A percentile compares a stretch with the other conserved stretches of the same genome.
Evolutionary conservation across 192 early-diverging fungal genomes (phyloP).

Genomic region (Pecoramyces ruminantium): DNA sequence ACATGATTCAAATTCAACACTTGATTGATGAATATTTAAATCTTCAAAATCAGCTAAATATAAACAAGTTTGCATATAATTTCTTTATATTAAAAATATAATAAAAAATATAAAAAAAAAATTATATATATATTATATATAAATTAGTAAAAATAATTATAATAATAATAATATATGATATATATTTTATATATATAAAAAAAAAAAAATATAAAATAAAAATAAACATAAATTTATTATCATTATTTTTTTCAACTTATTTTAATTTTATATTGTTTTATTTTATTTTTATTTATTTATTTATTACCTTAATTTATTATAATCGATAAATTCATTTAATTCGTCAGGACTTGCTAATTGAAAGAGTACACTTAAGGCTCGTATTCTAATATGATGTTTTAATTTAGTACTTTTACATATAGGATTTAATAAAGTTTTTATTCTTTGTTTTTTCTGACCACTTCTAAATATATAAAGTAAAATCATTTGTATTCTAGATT

Average conservation of each 20-base stretch:
- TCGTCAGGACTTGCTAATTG: background rate
- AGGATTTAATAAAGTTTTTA: background rate
- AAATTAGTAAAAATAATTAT: no score
- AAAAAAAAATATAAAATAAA: no score
- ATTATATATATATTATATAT: no score
- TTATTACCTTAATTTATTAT: background rate
- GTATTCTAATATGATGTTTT: background rate
- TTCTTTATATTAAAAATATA: constrained; percentile 1
- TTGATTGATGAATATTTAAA: constrained; percentile 34
- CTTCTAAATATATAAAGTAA: background rate
- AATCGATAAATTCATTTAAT: background rate
- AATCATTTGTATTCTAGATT: background rate
- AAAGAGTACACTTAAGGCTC: background rate
- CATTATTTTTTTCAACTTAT: no score
- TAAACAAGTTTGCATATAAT: constrained; percentile 38
- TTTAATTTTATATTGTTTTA: no score
- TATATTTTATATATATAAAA: no score
- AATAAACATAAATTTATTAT: no score
- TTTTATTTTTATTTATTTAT: background rate
- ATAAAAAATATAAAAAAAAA: no score
- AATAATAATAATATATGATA: no score
- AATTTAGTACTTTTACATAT: background rate
- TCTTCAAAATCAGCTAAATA: constrained; percentile 59
- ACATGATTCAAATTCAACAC: constrained; percentile 38
- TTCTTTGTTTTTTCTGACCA: background rate